Conservation (phyloP, 208 protist genomes). For the Trichomonas vaginalis region DNA sequence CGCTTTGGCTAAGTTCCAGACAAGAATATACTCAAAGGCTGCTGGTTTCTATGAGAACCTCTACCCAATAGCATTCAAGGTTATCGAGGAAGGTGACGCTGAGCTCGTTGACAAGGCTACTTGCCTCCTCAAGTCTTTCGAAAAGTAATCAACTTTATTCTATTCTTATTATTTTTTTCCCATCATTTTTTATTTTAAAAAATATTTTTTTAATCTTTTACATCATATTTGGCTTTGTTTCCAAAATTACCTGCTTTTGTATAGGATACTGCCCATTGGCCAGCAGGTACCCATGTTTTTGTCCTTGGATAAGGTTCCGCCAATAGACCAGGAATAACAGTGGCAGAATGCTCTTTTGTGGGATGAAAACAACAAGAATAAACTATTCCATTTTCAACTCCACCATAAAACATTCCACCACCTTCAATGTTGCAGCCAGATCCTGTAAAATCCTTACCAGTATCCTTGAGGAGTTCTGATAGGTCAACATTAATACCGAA, state of each 20-base stretch:
- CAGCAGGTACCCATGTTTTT: not conserved
- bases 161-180: not conserved
- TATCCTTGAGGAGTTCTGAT: no score
- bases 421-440: not conserved
- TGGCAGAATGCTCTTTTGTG: not conserved
- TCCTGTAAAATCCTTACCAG: no score
- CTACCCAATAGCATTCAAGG: not conserved
- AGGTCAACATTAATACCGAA: no score
- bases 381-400: not conserved
- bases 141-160: slow-evolving; percentile 19
- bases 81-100: not conserved
- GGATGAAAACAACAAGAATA: not conserved
- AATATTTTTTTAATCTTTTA: not conserved
- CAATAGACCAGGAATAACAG: not conserved
- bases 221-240: not conserved
- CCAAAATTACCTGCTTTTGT: not conserved
- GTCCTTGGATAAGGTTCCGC: not conserved
- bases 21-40: not conserved
- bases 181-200: not conserved
- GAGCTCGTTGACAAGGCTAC: slow-evolving; percentile 24
- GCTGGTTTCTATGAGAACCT: not conserved
- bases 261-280: not conserved
- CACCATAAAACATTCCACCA: not conserved
- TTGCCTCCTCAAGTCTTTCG: slow-evolving; percentile 41
- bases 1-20: not conserved